These are phyloP conservation scores for Penicillium pulvis DNA, from an alignment of 495 filamentous ascomycete genomes.

Conservation along the genomic window DNA sequence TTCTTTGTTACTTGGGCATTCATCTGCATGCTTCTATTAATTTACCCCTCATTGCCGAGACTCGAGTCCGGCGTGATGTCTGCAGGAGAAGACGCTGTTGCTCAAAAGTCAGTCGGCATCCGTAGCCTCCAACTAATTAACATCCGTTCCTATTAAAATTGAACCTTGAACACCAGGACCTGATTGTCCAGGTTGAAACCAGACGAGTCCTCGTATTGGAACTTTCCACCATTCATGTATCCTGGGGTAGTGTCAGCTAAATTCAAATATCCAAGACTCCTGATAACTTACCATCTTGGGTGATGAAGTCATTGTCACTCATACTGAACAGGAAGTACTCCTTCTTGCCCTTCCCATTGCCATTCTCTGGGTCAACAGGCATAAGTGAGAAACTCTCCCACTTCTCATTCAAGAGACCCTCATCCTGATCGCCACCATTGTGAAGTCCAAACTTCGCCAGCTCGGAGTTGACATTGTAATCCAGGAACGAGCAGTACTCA, in stretches of 20 bases:
- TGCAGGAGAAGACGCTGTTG: too few relatives aligned
- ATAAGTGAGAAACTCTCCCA: slow-evolving; percentile 74
- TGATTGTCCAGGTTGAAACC: slow-evolving; percentile 70
- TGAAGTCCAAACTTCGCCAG: slow-evolving; percentile 68
- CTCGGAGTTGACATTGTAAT: slow-evolving; percentile 71
- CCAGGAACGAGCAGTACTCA: slow-evolving; percentile 68
- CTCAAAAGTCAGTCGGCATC: too few relatives aligned
- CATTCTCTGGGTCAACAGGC: slow-evolving; percentile 52
- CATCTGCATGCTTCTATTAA: too few relatives aligned
- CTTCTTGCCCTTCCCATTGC: slow-evolving; percentile 28
- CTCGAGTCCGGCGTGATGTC: too few relatives aligned
- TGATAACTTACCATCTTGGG: slow-evolving; percentile 62
- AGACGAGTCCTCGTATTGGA: slow-evolving; percentile 61
- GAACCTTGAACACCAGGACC: slow-evolving; percentile 71
- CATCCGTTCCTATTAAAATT: slow-evolving; percentile 32
- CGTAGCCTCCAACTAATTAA: too few relatives aligned
- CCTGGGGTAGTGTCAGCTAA: slow-evolving; percentile 34
- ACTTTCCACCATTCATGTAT: slow-evolving; percentile 62
- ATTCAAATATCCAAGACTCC: too few relatives aligned
- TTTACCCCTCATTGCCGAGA: too few relatives aligned
- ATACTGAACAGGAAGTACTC: slow-evolving; percentile 72
- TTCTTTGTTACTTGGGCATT: too few relatives aligned
- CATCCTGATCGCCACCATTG: slow-evolving; percentile 63
- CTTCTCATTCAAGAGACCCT: slow-evolving; percentile 71
- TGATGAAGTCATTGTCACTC: slow-evolving; percentile 82